phyloP scores from a whole-genome alignment of 441 rosid species.

The Isatis lusitanica region DNA sequence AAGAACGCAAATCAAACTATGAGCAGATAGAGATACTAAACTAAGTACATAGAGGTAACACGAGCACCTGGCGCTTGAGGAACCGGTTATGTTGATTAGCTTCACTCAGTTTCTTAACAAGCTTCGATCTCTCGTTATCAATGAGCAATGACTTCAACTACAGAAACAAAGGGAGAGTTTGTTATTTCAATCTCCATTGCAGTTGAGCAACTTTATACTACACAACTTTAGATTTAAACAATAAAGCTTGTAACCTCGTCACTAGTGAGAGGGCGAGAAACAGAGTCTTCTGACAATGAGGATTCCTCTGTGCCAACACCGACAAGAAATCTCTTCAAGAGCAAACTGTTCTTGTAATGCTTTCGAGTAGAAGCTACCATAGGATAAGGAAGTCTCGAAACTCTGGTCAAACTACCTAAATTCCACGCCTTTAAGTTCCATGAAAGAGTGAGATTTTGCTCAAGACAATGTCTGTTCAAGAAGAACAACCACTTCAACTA shows the following conservation, averaged over 20 bases:
- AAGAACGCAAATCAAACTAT: background rate
- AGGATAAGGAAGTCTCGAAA: constrained; percentile 31
- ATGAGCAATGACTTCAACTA: constrained; percentile 70
- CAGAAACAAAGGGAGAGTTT: background rate
- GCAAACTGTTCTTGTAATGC: constrained; percentile 31
- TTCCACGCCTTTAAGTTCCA: constrained; percentile 38
- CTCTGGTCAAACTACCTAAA: constrained; percentile 27
- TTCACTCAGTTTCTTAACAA: constrained; percentile 74
- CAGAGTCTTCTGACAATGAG: constrained; percentile 39
- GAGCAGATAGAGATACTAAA: too few species aligned
- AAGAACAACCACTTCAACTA: constrained; percentile 4
- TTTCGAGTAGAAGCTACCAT: constrained; percentile 31
- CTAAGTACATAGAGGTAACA: background rate
- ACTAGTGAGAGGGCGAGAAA: constrained; percentile 50
- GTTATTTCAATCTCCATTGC: background rate
- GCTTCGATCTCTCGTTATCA: constrained; percentile 75
- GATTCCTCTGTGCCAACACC: constrained; percentile 54
- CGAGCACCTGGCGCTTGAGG: constrained; percentile 78
- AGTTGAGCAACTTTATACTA: too few species aligned
- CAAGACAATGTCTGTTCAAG: constrained; percentile 41
- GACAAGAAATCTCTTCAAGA: constrained; percentile 43
- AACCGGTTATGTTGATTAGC: constrained; percentile 90
- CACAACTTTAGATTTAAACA: background rate
- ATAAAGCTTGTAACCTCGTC: constrained; percentile 51
- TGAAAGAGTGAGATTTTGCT: constrained; percentile 39